Evolutionary conservation across 768 basidiomycete genomes (phyloP).

Genomic region (Leucocoprinus sp.): DNA sequence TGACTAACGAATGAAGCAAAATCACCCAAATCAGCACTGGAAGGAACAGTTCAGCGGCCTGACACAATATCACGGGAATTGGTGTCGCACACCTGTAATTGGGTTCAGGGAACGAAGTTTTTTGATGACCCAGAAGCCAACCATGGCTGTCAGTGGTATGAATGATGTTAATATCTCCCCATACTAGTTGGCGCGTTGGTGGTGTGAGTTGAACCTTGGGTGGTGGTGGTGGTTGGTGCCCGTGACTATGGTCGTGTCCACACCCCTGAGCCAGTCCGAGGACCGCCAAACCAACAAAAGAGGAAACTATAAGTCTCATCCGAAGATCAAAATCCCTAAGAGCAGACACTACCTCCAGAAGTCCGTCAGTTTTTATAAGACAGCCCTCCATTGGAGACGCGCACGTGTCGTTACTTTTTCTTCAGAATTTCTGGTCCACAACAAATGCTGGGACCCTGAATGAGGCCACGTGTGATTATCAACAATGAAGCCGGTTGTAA

Average conservation of each 20-base stretch:
- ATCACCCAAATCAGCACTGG: constrained; percentile 52
- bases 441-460: too few relatives aligned
- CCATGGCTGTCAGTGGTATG: constrained; percentile 79
- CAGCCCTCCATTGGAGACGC: too few relatives aligned
- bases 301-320: too few relatives aligned
- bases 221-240: constrained; percentile 29
- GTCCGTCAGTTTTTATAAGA: too few relatives aligned
- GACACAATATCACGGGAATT: background rate
- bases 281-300: too few relatives aligned
- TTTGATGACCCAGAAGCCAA: constrained; percentile 75
- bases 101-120: constrained; percentile 62
- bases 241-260: constrained; percentile 22
- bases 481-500: too few relatives aligned
- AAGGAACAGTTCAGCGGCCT: background rate
- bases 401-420: too few relatives aligned
- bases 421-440: too few relatives aligned
- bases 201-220: constrained; percentile 33
- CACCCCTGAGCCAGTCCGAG: constrained; percentile 16
- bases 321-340: too few relatives aligned
- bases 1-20: constrained; percentile 80
- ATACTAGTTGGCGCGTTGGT: constrained; percentile 62
- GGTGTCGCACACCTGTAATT: constrained; percentile 37
- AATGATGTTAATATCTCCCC: constrained; percentile 87
- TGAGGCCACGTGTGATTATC: too few relatives aligned
- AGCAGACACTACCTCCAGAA: too few relatives aligned